Percentiles rank a stretch among this genome's conserved stretches.
Conservation (phyloP, 192 early-diverging fungal species). For the Coemansia sp. region DNA sequence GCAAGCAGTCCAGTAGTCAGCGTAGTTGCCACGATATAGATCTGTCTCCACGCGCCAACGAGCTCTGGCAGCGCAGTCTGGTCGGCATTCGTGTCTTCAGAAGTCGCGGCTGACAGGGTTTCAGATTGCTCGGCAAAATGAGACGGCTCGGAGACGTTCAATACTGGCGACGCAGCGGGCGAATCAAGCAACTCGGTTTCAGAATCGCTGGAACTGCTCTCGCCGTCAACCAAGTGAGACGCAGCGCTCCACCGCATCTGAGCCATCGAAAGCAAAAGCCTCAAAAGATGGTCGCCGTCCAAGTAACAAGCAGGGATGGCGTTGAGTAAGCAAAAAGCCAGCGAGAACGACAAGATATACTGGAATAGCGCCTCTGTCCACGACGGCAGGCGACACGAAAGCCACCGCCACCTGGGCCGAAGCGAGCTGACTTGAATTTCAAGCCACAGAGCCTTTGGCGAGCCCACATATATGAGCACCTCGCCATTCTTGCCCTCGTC, state of each 20-base stretch:
- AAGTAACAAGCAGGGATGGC: conserved; percentile 37
- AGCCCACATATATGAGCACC: conserved; percentile 34
- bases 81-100: not conserved
- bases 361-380: conserved; percentile 35
- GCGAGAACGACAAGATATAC: conserved; percentile 42
- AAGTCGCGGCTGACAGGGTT: not conserved
- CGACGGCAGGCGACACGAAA: conserved; percentile 20
- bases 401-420: conserved; percentile 15
- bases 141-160: not conserved
- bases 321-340: conserved; percentile 47
- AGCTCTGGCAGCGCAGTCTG: not conserved
- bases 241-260: conserved; percentile 7
- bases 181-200: not conserved
- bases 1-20: conserved; percentile 29
- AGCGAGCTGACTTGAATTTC: conserved; percentile 46
- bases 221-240: not conserved
- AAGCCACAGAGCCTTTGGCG: conserved; percentile 28
- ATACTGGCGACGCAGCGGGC: not conserved
- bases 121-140: not conserved
- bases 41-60: not conserved
- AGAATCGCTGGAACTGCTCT: not conserved
- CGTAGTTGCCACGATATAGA: conserved; percentile 6
- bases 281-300: conserved; percentile 37
- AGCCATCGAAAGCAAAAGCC: conserved; percentile 13
- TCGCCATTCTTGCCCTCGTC: not conserved